Percentiles rank a stretch among this genome's conserved stretches.
phyloP scores from a whole-genome alignment of 306 rosid species.

The Bauhinia variegata region DNA sequence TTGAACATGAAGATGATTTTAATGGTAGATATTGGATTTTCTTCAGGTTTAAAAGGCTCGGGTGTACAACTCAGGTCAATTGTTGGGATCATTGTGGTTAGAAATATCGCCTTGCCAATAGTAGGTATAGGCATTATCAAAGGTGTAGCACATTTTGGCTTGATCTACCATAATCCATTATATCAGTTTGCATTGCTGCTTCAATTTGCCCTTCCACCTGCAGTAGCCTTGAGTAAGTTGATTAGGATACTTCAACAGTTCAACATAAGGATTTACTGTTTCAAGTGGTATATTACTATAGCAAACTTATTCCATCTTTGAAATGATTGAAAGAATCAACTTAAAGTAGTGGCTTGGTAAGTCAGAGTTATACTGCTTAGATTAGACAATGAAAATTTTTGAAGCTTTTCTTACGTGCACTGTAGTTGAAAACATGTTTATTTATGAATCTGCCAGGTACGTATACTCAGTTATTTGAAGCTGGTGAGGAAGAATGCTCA shows the following conservation, averaged over 20 bases:
- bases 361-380: too few species aligned
- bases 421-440: too few species aligned
- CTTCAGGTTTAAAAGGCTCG: conserved; percentile 39
- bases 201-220: conserved; percentile 45
- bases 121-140: conserved; percentile 41
- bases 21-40: not conserved
- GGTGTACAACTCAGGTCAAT: conserved; percentile 24
- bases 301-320: too few species aligned
- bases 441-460: too few species aligned
- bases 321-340: too few species aligned
- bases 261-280: too few species aligned
- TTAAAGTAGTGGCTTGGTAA: too few species aligned
- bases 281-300: too few species aligned
- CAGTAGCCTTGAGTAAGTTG: conserved; percentile 44
- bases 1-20: conserved; percentile 10
- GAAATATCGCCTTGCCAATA: conserved; percentile 32
- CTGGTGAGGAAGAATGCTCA: conserved; percentile 43
- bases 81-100: conserved; percentile 35
- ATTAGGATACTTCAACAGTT: not conserved
- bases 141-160: conserved; percentile 39
- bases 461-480: conserved; percentile 43
- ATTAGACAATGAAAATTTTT: too few species aligned
- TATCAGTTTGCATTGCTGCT: conserved; percentile 40
- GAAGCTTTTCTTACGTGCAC: too few species aligned
- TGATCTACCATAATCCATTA: conserved; percentile 39